Percentiles rank a stretch among this genome's conserved stretches.
Evolutionary conservation across 2,329 filamentous ascomycete species (phyloP).

Genomic region (Penicillium decumbens): DNA sequence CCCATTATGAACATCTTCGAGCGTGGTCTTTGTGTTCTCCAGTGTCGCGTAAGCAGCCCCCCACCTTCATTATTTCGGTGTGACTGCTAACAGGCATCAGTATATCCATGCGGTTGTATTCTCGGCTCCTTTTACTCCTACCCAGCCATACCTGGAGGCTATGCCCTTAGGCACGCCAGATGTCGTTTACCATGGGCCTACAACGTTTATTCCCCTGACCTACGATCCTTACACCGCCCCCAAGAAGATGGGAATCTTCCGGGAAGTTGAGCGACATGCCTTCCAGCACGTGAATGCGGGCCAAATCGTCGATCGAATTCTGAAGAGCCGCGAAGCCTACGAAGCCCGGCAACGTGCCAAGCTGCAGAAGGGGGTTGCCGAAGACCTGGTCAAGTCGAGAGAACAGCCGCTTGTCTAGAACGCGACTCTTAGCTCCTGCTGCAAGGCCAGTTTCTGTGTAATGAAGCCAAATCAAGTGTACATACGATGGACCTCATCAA

Average conservation of each 20-base stretch:
- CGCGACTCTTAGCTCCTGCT: neutral
- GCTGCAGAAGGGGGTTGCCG: slow-evolving; percentile 75
- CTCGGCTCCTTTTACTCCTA: slow-evolving; percentile 81
- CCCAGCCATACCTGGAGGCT: slow-evolving; percentile 67
- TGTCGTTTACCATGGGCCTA: slow-evolving; percentile 93
- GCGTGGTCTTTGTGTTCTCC: slow-evolving; percentile 87
- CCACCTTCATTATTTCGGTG: neutral
- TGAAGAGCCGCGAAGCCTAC: slow-evolving; percentile 80
- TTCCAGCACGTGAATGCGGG: slow-evolving; percentile 87
- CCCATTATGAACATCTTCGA: slow-evolving; percentile 99
- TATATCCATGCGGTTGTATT: slow-evolving; percentile 87
- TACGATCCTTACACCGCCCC: slow-evolving; percentile 78
- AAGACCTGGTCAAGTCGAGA: slow-evolving; percentile 60
- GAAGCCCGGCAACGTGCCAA: slow-evolving; percentile 89
- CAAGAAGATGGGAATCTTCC: slow-evolving; percentile 79
- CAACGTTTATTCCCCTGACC: slow-evolving; percentile 73
- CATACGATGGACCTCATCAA: slow-evolving; percentile 15
- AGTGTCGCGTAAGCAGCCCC: slow-evolving; percentile 71
- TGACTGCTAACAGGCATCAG: slow-evolving; percentile 41
- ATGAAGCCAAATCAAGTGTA: slow-evolving; percentile 13
- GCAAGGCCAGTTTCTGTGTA: neutral
- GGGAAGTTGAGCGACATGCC: slow-evolving; percentile 67
- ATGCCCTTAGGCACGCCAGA: slow-evolving; percentile 70
- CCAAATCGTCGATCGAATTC: slow-evolving; percentile 84
- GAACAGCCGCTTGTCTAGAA: slow-evolving; percentile 44